Evolutionary conservation across 345 rosid species (phyloP).

Genomic region (Rhizophora apiculata): DNA sequence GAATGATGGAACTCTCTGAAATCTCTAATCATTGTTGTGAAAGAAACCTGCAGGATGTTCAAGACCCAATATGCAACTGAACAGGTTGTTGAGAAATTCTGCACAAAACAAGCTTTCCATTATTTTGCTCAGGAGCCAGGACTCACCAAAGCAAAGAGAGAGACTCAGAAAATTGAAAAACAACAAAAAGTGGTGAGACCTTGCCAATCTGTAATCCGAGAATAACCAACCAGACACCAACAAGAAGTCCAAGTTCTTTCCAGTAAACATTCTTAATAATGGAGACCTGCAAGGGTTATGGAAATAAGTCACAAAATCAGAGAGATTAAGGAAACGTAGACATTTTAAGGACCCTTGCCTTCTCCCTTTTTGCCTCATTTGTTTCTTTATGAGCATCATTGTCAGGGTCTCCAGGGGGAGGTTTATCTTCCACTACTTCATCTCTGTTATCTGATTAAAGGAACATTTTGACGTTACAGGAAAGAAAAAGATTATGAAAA

Average conservation of each 20-base stretch:
- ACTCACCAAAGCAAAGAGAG: not conserved
- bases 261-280: slow-evolving; percentile 39
- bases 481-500: not conserved
- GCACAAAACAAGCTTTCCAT: not conserved
- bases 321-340: not conserved
- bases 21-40: too few species aligned
- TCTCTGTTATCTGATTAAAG: slow-evolving; percentile 22
- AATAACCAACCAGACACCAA: slow-evolving; percentile 44
- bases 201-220: slow-evolving; percentile 46
- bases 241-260: slow-evolving; percentile 46
- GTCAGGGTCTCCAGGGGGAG: slow-evolving; percentile 30
- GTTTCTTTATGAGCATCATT: slow-evolving; percentile 6
- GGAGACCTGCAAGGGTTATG: slow-evolving; percentile 27
- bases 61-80: slow-evolving; percentile 20
- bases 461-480: not conserved
- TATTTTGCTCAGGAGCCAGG: not conserved
- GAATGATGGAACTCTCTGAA: too few species aligned
- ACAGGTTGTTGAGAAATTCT: slow-evolving; percentile 21
- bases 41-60: slow-evolving; percentile 17
- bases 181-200: slow-evolving; percentile 25
- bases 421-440: slow-evolving; percentile 28
- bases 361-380: slow-evolving; percentile 16
- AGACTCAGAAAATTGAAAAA: not conserved
- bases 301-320: slow-evolving; percentile 2
- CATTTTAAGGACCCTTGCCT: not conserved